Base-by-base conservation (phyloP, 495 filamentous ascomycete genomes). In the Penicillium psychrofluorescens region DNA sequence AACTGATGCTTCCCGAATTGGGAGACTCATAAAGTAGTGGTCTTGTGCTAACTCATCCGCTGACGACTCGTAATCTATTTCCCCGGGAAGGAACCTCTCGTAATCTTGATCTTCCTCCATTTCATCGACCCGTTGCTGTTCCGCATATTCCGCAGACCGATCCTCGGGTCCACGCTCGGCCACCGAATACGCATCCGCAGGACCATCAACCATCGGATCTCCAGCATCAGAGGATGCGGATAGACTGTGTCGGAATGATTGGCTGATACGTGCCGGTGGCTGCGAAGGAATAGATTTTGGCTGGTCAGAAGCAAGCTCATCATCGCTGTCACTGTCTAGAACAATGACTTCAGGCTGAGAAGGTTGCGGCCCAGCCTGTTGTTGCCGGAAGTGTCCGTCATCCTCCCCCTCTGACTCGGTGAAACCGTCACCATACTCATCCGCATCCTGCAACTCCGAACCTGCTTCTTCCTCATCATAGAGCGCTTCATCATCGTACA, bases 251-350 rank as follows among this genome's bases (percentile, higher is more conserved):
- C n/a, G 32, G n/a, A 11, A 40, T 40, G 16, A 39, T 31, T 11
- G 35, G 30, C 4, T 42, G 42, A 9, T 8, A 31, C 11, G 35
- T 40, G 6, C 40, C 12, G 4, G 34, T 5, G 8, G 29, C 30
- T 34, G 35, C 2, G 32, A 34, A 11, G 32, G 32, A 12, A 7
- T 34, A 34, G 32, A 10, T 12, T 11, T 36, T 30, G 43, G 45
- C 8, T 35, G 30, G 16, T 50, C 37, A 11, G 55, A 40, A 16
- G 52, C 45, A 33, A 48, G 42, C 36, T 72, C 70, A 33, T 69
- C 65, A 28, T 71, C 65, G 41, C 63, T 70, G 36, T 72, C 68
- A 48, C 66, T 68, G 35, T 72, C 70, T 16, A 71, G 35, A 6
- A 67, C 59, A 43, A 70, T 72, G 33, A 71, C 53, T 54, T 64